Conservation (phyloP, 148 eudicot genomes). For the Persicaria tinctoria region DNA sequence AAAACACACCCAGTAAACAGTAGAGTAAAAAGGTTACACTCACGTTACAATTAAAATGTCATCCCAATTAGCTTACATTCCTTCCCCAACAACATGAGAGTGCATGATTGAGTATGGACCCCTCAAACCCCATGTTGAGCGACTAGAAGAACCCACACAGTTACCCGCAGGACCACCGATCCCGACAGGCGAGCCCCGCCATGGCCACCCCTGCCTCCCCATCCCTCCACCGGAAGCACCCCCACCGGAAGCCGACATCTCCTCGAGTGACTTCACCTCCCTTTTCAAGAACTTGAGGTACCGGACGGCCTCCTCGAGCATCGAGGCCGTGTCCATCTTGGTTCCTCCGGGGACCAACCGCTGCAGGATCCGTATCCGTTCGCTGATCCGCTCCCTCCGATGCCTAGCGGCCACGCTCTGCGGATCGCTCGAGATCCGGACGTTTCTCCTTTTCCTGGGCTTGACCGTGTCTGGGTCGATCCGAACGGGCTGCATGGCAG, state of each 20-base stretch:
- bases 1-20: not conserved
- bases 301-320: constrained; percentile 33
- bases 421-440: constrained; percentile 31
- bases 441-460: constrained; percentile 38
- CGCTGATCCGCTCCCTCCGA: constrained; percentile 29
- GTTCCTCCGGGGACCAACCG: constrained; percentile 33
- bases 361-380: constrained; percentile 26
- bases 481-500: constrained; percentile 38
- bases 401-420: constrained; percentile 31
- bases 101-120: constrained; percentile 6
- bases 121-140: not conserved
- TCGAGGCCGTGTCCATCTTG: constrained; percentile 34
- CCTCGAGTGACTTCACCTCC: constrained; percentile 12
- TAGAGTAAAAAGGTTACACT: not conserved
- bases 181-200: not conserved
- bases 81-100: constrained; percentile 4
- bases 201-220: not conserved
- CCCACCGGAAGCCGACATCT: not conserved
- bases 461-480: constrained; percentile 32
- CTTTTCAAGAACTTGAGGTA: constrained; percentile 24
- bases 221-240: not conserved
- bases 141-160: not conserved
- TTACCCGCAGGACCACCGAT: not conserved
- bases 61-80: not conserved
- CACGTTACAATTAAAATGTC: not conserved